A percentile compares a stretch with the other conserved stretches of the same genome.
Evolutionary conservation across 1,284 basidiomycete species (phyloP).

Genomic region (Coniferiporia sulphurascens): DNA sequence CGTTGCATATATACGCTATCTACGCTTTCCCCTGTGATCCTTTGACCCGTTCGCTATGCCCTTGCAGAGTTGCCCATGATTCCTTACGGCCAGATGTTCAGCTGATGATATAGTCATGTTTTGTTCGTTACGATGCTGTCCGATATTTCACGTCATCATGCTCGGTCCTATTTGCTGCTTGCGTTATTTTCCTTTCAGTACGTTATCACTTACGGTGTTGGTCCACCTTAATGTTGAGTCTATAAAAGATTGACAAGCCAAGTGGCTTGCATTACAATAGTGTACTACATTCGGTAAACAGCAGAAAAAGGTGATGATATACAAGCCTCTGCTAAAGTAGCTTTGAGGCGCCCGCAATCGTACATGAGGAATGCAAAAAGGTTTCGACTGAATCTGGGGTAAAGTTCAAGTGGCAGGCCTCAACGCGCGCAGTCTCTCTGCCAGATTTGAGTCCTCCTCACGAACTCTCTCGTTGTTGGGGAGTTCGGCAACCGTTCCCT

Average conservation of each 20-base stretch:
- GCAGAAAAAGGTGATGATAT: neutral
- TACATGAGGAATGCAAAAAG: no score
- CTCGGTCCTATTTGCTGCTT: conserved; percentile 2
- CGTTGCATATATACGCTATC: conserved; percentile 12
- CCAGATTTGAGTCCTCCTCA: conserved; percentile 79
- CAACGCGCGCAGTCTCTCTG: conserved; percentile 75
- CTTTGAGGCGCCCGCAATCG: no score
- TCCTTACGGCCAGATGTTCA: neutral
- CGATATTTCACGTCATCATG: neutral
- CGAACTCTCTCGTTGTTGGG: conserved; percentile 50
- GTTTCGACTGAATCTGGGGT: no score
- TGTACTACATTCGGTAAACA: neutral
- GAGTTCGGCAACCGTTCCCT: conserved; percentile 48
- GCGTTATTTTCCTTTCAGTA: neutral
- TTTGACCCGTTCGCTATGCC: neutral
- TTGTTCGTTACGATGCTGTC: neutral
- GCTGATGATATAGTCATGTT: neutral
- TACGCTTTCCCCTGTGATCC: neutral
- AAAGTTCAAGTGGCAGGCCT: conserved; percentile 59
- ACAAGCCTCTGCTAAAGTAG: neutral
- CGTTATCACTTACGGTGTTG: neutral
- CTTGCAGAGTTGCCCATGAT: neutral
- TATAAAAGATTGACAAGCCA: neutral
- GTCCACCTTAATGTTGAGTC: neutral
- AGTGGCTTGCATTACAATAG: neutral